phyloP scores from a whole-genome alignment of 2,329 filamentous ascomycete species.

The Alternaria sp. region DNA sequence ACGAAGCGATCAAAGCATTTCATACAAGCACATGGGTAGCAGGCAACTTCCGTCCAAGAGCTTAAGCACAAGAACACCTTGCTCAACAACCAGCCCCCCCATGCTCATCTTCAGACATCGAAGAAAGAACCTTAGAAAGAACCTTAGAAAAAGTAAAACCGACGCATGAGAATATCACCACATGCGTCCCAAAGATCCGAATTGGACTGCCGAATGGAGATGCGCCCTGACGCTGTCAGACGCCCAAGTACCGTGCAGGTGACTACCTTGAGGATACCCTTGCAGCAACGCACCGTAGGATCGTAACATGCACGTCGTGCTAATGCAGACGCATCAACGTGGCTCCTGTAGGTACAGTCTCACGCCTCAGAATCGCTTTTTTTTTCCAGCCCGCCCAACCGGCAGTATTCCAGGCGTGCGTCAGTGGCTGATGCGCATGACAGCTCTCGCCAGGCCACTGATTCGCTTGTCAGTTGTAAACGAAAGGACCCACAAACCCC shows the following conservation, averaged over 20 bases:
- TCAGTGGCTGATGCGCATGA: slow-evolving; percentile 27
- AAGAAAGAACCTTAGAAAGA: slow-evolving; percentile 5
- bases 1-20: slow-evolving; percentile 1
- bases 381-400: slow-evolving; percentile 34
- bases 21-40: slow-evolving; percentile 5
- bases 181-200: neutral
- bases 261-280: slow-evolving; percentile 7
- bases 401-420: slow-evolving; percentile 42
- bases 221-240: slow-evolving; percentile 1
- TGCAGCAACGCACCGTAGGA: slow-evolving; percentile 4
- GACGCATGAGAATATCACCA: slow-evolving; percentile 1
- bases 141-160: too few species aligned
- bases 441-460: slow-evolving; percentile 4
- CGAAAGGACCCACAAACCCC: slow-evolving; percentile 5
- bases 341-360: slow-evolving; percentile 32
- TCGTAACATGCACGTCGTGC: slow-evolving; percentile 4
- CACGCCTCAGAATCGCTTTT: neutral
- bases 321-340: slow-evolving; percentile 29
- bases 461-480: slow-evolving; percentile 12
- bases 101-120: slow-evolving; percentile 2
- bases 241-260: slow-evolving; percentile 7
- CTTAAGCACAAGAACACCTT: neutral
- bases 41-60: neutral
- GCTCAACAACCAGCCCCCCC: slow-evolving; percentile 7
- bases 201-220: slow-evolving; percentile 4